Evolutionary conservation across 2,329 filamentous ascomycete genomes (phyloP), one percentile per base, ranked within the genome.

Genomic region (Ophiostoma ips): DNA sequence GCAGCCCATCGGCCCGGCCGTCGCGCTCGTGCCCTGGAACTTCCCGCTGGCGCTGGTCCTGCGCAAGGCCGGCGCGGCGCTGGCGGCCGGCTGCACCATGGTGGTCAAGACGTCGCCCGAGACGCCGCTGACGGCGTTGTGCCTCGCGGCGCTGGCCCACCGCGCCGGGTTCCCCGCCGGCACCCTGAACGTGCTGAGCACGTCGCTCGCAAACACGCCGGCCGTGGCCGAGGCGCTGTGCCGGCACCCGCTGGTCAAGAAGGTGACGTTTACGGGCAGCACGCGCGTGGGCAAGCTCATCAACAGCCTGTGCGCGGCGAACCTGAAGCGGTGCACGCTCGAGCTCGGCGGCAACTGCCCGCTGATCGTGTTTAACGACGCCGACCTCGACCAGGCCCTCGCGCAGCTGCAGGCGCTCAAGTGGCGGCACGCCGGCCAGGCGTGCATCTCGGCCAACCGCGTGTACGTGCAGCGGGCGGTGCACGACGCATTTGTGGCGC

Each of bases 211-310:
- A 0, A 68, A 69, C 46, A 73, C 71, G 0, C 70, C 71, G 0
- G 49, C 58, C 1, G 61, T 74, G 2, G 68, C 67, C 12, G 70
- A 72, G 58, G 65, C 66, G 1, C 64, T 75, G 1, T 73, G 70
- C 54, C 63, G 65, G 28, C 69, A 73, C 51, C 64, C 64, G 0
- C 51, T 64, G 0, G 66, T 73, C 0, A 69, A 68, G 47, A 88
- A 88, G 62, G 71, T 90, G 50, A 84, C 82, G 51, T 92, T 90
- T 58, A 90, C 85, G 0, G 86, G 86, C 16, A 80, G 77, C 58
- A 86, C 84, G 0, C 65, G 69, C 0, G 77, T 88, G 0, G 86
- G 86, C 4, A 75, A 77, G 36, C 79, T 83, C 55, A 72, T 88
- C 37, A 77, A 80, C 1, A 66, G 71, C 2, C 71, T 74, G 12